These are phyloP conservation scores for Phytophthora constricta DNA, from an alignment of 352 stramenopile genomes.

Conservation along the genomic window DNA sequence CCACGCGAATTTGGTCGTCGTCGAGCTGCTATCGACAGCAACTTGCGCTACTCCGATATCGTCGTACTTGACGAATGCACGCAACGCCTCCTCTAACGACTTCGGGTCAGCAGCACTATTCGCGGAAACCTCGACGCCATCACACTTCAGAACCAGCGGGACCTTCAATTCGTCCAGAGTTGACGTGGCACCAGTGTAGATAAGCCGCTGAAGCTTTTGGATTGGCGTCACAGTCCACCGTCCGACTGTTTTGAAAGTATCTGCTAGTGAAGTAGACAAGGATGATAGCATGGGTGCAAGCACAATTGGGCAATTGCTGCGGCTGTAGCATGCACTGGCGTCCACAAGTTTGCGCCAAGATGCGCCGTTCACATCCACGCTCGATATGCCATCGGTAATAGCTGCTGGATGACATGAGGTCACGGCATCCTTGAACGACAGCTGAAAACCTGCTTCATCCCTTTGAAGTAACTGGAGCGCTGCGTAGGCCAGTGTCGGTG, in stretches of 20 bases:
- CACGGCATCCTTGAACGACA: slow-evolving; percentile 46
- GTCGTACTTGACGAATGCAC: slow-evolving; percentile 44
- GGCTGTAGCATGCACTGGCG: slow-evolving; percentile 61
- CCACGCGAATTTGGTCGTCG: slow-evolving; percentile 32
- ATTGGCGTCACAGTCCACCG: slow-evolving; percentile 44
- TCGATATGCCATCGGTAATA: slow-evolving; percentile 15
- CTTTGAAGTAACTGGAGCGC: slow-evolving; percentile 46
- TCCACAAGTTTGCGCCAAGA: slow-evolving; percentile 60
- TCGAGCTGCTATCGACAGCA: slow-evolving; percentile 9
- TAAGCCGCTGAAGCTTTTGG: slow-evolving; percentile 51
- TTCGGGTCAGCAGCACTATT: slow-evolving; percentile 30
- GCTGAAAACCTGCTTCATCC: slow-evolving; percentile 24
- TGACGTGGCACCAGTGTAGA: slow-evolving; percentile 16
- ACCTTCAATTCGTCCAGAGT: slow-evolving; percentile 21
- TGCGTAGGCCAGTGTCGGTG: slow-evolving; percentile 33
- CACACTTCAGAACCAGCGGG: slow-evolving; percentile 22
- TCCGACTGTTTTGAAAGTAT: slow-evolving; percentile 33
- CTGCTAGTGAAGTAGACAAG: slow-evolving; percentile 24
- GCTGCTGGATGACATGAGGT: slow-evolving; percentile 37
- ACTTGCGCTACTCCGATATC: slow-evolving; percentile 44
- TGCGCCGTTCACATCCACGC: slow-evolving; percentile 31
- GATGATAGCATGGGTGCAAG: slow-evolving; percentile 47
- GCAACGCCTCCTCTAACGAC: slow-evolving; percentile 32
- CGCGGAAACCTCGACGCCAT: slow-evolving; percentile 24
- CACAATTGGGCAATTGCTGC: slow-evolving; percentile 44